Base-by-base conservation (phyloP, 495 filamentous ascomycete genomes). In the Pyrenopolyporus hunteri region DNA sequence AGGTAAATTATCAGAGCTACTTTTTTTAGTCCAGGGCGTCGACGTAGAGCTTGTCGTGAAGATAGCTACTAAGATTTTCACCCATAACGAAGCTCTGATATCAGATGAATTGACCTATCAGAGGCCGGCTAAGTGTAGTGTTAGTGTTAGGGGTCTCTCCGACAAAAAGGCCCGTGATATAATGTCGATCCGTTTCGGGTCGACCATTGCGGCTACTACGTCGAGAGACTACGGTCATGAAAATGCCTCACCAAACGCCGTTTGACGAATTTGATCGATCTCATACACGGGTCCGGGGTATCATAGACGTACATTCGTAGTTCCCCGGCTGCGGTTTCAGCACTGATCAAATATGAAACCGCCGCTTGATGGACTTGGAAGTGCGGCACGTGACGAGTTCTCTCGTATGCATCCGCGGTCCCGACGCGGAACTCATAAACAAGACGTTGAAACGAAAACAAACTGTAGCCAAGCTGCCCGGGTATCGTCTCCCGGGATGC, bases 141-240 rank as follows among this genome's bases (percentile, higher is more conserved):
- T 56, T 48, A 26, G 26, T 32, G 35, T 46, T 66, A 61, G 46
- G 62, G 62, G 51, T 48, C 52, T 13, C 40, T 66, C 63, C 40
- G 43, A 66, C 63, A 62, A 62, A 44, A 60, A 66, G 63, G 57
- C 44, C 63, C 57, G 57, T 61, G 63, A 22, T 61, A 57, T 48
- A 23, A 31, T 57, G 63, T 57, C 63, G 63, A 66, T 66, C 63
- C 40, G 63, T 66, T 66, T 66, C 63, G 63, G 62, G 57, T 61
- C 19, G 63, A 61, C 51, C 29, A n/a, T 55, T 61, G 46, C 46
- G 51, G 63, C 63, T 62, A 61, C 52, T 42, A 28, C 16, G n/a
- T 3, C 13, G 40, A 51, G 53, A 51, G 23, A 57, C 20, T 46
- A 52, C 57, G 51, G 40, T 14, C 49, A 52, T 26, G 46, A 62